Percentiles rank a stretch among this genome's conserved stretches.
These are phyloP conservation scores for Helianthus annuus DNA, from an alignment of 129 eudicot species.

Conservation along the genomic window DNA sequence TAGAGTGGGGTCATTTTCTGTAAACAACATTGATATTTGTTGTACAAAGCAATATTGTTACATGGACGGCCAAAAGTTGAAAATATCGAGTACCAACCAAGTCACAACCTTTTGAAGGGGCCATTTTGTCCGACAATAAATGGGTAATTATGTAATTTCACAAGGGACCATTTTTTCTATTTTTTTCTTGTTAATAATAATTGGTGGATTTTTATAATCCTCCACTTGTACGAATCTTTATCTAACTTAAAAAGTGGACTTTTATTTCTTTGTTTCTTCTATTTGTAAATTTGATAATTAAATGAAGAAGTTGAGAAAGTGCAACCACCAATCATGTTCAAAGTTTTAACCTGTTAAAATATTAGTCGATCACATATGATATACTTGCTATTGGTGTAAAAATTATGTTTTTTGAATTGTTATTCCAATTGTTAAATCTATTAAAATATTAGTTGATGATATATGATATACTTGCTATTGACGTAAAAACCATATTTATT, in stretches of 20 bases:
- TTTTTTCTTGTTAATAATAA: background rate
- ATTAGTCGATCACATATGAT: too few species aligned
- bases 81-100: background rate
- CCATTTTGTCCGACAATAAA: background rate
- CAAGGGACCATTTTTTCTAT: background rate
- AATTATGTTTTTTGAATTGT: too few species aligned
- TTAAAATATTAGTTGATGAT: too few species aligned
- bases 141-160: constrained; percentile 4
- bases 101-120: background rate
- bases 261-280: background rate
- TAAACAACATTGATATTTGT: background rate
- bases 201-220: constrained; percentile 6
- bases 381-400: too few species aligned
- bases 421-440: too few species aligned
- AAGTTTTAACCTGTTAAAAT: too few species aligned
- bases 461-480: too few species aligned
- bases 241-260: background rate
- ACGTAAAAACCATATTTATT: too few species aligned
- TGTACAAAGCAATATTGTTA: background rate
- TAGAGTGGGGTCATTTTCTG: background rate
- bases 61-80: background rate
- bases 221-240: constrained; percentile 17
- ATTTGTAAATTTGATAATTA: background rate
- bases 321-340: background rate
- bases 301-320: background rate